Percentiles rank a stretch among this genome's conserved stretches.
These are phyloP conservation scores for Apiotrichum akiyoshidainum DNA, from an alignment of 1,284 basidiomycete species.

Conservation along the genomic window DNA sequence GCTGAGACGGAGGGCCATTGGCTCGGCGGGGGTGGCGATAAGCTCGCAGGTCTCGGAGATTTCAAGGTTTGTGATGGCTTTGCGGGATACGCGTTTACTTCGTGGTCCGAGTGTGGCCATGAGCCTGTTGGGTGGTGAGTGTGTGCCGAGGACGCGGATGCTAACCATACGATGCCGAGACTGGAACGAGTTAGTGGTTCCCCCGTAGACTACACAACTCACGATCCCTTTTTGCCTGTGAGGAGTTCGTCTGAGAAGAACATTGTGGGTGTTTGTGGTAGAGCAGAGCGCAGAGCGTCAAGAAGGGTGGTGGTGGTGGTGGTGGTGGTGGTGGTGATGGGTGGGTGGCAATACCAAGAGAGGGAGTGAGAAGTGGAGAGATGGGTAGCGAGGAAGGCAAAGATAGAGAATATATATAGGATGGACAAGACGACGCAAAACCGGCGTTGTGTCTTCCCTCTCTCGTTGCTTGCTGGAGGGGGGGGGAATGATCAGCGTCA, in stretches of 20 bases:
- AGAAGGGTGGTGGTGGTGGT: neutral
- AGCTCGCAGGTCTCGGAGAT: constrained; percentile 72
- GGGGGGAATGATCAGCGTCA: too few relatives aligned
- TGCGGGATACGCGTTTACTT: constrained; percentile 73
- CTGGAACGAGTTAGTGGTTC: constrained; percentile 11
- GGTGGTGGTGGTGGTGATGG: too few relatives aligned
- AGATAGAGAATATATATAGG: neutral
- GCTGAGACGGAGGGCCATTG: constrained; percentile 75
- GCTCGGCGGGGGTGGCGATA: constrained; percentile 75
- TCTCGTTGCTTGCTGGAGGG: neutral
- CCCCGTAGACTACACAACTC: constrained; percentile 14
- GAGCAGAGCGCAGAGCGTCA: neutral
- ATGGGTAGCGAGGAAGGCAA: neutral
- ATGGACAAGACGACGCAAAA: neutral
- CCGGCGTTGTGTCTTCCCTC: neutral
- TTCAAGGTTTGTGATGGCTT: constrained; percentile 73
- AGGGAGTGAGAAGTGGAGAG: neutral
- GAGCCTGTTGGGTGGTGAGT: constrained; percentile 58
- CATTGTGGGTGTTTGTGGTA: constrained; percentile 27
- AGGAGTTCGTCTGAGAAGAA: constrained; percentile 44
- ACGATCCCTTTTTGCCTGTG: constrained; percentile 43
- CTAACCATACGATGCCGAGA: constrained; percentile 44
- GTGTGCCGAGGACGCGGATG: neutral
- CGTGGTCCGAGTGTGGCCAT: constrained; percentile 81
- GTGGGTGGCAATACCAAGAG: too few relatives aligned